phyloP scores from a whole-genome alignment of 2,329 filamentous ascomycete species.

The Talaromyces sp. region DNA sequence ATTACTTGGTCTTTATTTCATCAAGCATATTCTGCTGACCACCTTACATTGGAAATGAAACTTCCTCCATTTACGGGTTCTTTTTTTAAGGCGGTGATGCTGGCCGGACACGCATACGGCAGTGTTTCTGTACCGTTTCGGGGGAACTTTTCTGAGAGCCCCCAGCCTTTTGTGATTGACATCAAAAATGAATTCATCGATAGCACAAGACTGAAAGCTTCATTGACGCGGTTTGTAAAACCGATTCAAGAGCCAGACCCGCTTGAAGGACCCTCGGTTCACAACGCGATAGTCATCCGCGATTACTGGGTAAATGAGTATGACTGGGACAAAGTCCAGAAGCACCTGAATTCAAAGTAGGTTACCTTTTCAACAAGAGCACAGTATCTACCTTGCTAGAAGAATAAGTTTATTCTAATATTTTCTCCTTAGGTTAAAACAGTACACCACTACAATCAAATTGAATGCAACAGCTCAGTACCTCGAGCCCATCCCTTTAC shows the following conservation, averaged over 20 bases:
- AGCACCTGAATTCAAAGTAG: not conserved
- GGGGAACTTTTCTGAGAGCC: not conserved
- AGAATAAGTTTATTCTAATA: not conserved
- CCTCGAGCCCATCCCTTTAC: slow-evolving; percentile 56
- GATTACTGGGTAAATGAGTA: not conserved
- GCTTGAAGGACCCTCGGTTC: not conserved
- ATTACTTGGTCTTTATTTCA: not conserved
- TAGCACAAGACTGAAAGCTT: not conserved
- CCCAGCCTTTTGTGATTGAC: not conserved
- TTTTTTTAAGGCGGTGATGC: not conserved
- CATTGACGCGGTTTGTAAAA: not conserved
- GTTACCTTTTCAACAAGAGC: not conserved
- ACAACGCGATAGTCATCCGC: not conserved
- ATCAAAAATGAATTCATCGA: not conserved
- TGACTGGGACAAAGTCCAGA: not conserved
- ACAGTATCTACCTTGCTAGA: not conserved
- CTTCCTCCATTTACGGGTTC: not conserved
- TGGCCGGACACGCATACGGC: not conserved
- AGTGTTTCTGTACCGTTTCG: not conserved
- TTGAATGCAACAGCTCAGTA: slow-evolving; percentile 42
- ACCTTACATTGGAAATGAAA: not conserved
- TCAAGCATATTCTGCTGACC: not conserved
- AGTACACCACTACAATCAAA: slow-evolving; percentile 49
- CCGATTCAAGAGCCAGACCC: not conserved
- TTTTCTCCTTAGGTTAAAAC: slow-evolving; percentile 40